Conservation (phyloP, 371 early-diverging fungal genomes). For the Mucor piriformis region DNA sequence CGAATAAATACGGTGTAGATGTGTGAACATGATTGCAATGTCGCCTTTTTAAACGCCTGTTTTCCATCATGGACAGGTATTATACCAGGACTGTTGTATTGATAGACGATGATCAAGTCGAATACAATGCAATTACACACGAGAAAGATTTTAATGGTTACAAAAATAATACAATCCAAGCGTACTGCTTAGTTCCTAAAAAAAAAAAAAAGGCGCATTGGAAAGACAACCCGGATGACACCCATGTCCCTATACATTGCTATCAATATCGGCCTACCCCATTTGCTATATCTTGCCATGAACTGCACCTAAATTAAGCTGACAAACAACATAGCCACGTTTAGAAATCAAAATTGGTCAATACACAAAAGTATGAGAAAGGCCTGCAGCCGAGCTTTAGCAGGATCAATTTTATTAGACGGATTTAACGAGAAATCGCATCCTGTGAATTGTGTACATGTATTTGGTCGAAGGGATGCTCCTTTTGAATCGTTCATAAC, state of each 20-base stretch:
- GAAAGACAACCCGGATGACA: conserved; percentile 3
- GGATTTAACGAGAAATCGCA: neutral
- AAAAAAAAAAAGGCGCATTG: conserved; percentile 9
- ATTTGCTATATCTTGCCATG: conserved; percentile 7
- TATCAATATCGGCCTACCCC: conserved; percentile 6
- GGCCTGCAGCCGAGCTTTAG: conserved; percentile 2
- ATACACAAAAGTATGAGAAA: conserved; percentile 6
- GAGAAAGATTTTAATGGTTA: too few species aligned
- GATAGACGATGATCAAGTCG: too few species aligned
- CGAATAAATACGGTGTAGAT: too few species aligned
- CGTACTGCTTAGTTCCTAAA: too few species aligned
- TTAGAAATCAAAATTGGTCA: conserved; percentile 12
- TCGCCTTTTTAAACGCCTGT: too few species aligned
- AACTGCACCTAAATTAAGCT: conserved; percentile 8
- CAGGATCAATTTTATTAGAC: neutral
- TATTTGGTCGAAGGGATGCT: too few species aligned
- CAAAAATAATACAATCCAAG: too few species aligned
- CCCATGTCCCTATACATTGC: conserved; percentile 12
- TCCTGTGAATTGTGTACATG: too few species aligned
- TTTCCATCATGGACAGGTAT: too few species aligned
- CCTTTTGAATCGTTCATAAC: conserved; percentile 4
- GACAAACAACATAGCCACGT: conserved; percentile 2
- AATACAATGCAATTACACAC: too few species aligned
- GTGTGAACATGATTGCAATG: too few species aligned
- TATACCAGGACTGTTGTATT: too few species aligned